These are phyloP conservation scores for Neurospora cerealis DNA, from an alignment of 495 filamentous ascomycete species.

Conservation along the genomic window DNA sequence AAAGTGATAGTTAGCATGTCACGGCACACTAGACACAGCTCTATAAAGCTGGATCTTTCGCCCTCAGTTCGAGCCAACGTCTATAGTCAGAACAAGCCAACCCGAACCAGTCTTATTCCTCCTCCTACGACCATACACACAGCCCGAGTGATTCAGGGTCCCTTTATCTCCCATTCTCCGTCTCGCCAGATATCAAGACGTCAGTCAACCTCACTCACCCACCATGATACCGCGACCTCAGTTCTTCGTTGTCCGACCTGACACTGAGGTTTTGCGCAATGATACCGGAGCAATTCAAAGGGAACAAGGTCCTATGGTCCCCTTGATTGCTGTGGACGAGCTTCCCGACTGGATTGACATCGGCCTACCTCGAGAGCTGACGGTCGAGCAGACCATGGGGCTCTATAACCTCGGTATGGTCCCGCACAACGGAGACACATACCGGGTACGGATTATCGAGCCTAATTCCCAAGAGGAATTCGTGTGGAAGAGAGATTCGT, in stretches of 20 bases:
- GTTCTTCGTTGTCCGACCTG: conserved; percentile 30
- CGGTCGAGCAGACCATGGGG: conserved; percentile 25
- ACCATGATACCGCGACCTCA: conserved; percentile 7
- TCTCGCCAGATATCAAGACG: neutral
- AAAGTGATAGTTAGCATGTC: neutral
- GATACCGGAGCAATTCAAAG: conserved; percentile 6
- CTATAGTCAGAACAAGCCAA: neutral
- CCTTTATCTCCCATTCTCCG: neutral
- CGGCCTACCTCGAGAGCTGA: conserved; percentile 29
- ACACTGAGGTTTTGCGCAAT: conserved; percentile 3
- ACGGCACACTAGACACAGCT: neutral
- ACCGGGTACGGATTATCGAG: conserved; percentile 18
- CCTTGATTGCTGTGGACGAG: conserved; percentile 35
- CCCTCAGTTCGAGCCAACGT: neutral
- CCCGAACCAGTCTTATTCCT: neutral
- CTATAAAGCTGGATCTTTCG: neutral
- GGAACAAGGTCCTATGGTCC: conserved; percentile 27
- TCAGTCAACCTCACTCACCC: neutral
- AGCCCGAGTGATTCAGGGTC: neutral
- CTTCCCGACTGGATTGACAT: conserved; percentile 32
- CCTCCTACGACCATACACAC: neutral
- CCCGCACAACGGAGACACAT: conserved; percentile 17
- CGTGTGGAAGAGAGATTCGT: neutral
- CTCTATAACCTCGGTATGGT: conserved; percentile 29
- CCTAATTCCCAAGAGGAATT: neutral